Conservation (phyloP, 176 grass and related monocot species). For the Lolium multiflorum region DNA sequence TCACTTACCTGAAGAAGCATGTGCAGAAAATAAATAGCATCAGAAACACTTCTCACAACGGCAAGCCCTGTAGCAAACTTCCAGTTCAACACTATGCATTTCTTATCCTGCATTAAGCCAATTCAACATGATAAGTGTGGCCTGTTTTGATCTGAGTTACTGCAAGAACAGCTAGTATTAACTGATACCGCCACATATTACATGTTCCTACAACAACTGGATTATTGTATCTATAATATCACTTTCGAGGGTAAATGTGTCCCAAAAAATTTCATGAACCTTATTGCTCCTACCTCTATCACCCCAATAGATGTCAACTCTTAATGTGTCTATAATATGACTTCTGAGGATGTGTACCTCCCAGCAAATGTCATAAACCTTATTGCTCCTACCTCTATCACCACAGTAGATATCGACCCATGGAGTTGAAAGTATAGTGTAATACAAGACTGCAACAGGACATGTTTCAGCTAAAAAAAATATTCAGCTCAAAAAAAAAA, state of each 20-base stretch:
- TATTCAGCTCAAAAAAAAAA: no score
- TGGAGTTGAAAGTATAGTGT: background rate
- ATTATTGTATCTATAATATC: no score
- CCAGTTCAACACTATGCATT: conserved; percentile 92
- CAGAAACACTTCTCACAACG: conserved; percentile 84
- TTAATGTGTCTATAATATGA: background rate
- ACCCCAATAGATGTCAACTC: no score
- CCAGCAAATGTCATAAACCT: background rate
- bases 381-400: conserved; percentile 10
- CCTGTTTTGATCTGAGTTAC: conserved; percentile 31
- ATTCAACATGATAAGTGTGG: conserved; percentile 9
- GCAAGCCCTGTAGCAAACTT: conserved; percentile 71
- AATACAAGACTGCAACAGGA: conserved; percentile 7
- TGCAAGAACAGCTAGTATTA: conserved; percentile 8
- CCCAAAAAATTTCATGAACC: no score
- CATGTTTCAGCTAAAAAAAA: background rate
- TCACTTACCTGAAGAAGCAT: conserved; percentile 95
- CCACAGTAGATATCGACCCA: background rate
- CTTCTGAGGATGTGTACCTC: background rate
- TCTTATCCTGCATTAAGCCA: conserved; percentile 51
- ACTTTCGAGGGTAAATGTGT: no score
- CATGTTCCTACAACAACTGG: background rate
- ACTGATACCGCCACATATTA: background rate
- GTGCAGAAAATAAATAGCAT: conserved; percentile 91
- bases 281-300: no score